Conservation (phyloP, 2,329 filamentous ascomycete genomes). For the Alternaria viburni region DNA sequence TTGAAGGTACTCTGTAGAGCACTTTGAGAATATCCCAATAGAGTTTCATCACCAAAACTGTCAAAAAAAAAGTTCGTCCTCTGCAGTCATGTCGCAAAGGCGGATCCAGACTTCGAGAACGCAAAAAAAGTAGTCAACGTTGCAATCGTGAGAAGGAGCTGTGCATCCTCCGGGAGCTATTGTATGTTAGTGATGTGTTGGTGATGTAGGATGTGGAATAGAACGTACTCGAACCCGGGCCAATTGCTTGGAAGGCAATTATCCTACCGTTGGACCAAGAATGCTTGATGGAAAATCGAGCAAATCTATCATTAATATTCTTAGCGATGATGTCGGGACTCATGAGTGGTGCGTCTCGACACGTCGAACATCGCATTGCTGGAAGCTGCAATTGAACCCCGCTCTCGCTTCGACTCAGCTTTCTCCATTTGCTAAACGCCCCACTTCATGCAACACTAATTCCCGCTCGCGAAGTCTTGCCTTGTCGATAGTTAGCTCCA, state of each 20-base stretch:
- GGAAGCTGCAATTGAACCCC: not conserved
- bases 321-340: not conserved
- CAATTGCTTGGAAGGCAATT: conserved; percentile 34
- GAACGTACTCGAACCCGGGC: conserved; percentile 21
- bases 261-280: conserved; percentile 29
- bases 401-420: not conserved
- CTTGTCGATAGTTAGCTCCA: not conserved
- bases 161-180: conserved; percentile 24
- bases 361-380: not conserved
- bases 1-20: not conserved
- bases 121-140: conserved; percentile 6
- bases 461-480: not conserved
- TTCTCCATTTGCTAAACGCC: not conserved
- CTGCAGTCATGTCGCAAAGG: not conserved
- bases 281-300: conserved; percentile 10
- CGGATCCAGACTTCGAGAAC: not conserved
- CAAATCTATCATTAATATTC: not conserved
- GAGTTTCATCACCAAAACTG: not conserved
- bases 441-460: not conserved
- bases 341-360: not conserved
- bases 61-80: not conserved
- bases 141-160: conserved; percentile 24
- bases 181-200: not conserved
- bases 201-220: not conserved
- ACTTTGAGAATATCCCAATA: not conserved